A percentile compares a stretch with the other conserved stretches of the same genome.
phyloP scores from a whole-genome alignment of 2,329 filamentous ascomycete species.

The Colletotrichum sp. region DNA sequence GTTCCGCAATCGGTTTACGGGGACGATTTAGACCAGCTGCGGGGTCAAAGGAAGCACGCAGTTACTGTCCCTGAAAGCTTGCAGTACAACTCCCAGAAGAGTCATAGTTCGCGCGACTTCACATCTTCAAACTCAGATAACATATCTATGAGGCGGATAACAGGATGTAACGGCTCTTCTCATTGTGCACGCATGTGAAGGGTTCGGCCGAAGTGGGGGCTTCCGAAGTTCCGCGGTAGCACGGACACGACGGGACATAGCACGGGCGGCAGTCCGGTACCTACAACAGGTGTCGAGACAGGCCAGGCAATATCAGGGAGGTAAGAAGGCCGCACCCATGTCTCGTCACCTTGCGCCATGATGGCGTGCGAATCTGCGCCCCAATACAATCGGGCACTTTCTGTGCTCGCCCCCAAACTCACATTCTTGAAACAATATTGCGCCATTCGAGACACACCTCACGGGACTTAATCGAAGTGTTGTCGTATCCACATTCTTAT shows the following conservation, averaged over 20 bases:
- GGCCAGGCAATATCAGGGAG: neutral
- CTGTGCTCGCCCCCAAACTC: neutral
- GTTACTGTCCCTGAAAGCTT: neutral
- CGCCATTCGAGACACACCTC: slow-evolving; percentile 1
- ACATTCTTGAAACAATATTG: slow-evolving; percentile 6
- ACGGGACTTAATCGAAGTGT: neutral
- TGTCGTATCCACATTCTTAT: neutral
- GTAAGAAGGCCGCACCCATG: neutral
- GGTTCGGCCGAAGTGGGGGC: neutral
- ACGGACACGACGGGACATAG: neutral
- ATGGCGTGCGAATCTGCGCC: slow-evolving; percentile 12
- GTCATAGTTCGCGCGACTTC: neutral
- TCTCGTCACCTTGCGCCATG: slow-evolving; percentile 14
- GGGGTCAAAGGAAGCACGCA: neutral
- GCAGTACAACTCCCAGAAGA: neutral
- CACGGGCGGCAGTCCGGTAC: neutral
- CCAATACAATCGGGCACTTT: neutral
- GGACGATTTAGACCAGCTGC: neutral
- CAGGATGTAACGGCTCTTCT: neutral
- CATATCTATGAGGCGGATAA: neutral
- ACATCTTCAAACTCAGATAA: neutral
- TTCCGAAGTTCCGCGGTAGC: neutral
- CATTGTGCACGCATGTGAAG: neutral
- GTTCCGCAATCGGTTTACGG: neutral
- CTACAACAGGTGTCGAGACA: neutral